Evolutionary conservation across 78 protist genomes (phyloP).

Genomic region (Dictyostelium brefeldianum): DNA sequence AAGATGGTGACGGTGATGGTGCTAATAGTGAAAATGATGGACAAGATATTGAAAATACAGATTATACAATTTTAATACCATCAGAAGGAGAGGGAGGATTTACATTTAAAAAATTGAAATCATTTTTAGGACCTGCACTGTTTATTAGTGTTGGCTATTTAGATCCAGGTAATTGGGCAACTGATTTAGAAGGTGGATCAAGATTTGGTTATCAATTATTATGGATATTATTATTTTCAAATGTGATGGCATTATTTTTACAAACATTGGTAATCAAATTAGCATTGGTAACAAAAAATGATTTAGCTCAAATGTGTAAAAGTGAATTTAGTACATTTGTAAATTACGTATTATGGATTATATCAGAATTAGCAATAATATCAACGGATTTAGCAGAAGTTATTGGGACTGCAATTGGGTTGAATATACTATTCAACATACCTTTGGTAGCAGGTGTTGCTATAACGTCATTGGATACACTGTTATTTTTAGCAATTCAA

Average conservation of each 20-base stretch:
- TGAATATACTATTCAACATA: constrained; percentile 68
- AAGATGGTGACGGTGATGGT: background rate
- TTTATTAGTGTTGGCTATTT: constrained; percentile 59
- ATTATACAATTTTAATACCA: constrained; percentile 27
- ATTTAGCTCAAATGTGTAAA: constrained; percentile 85
- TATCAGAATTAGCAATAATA: constrained; percentile 89
- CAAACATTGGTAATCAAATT: constrained; percentile 84
- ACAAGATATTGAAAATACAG: constrained; percentile 21
- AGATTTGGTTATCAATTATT: constrained; percentile 83
- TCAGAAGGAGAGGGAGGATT: constrained; percentile 27
- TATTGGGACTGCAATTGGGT: constrained; percentile 87
- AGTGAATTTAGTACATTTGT: constrained; percentile 46
- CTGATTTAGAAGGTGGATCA: constrained; percentile 65
- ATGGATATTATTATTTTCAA: constrained; percentile 88
- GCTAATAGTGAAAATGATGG: background rate
- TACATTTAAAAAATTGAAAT: constrained; percentile 31
- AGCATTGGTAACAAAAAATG: constrained; percentile 88
- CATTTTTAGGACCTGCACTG: constrained; percentile 42
- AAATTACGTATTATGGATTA: constrained; percentile 78
- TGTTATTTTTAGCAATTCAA: constrained; percentile 80
- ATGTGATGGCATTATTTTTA: constrained; percentile 83
- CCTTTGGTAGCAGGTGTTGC: constrained; percentile 86
- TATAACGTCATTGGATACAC: constrained; percentile 83
- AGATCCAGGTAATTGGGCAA: constrained; percentile 80
- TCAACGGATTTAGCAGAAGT: constrained; percentile 89